These are phyloP conservation scores for Artomyces pyxidatus DNA, from an alignment of 768 basidiomycete species.

Conservation along the genomic window DNA sequence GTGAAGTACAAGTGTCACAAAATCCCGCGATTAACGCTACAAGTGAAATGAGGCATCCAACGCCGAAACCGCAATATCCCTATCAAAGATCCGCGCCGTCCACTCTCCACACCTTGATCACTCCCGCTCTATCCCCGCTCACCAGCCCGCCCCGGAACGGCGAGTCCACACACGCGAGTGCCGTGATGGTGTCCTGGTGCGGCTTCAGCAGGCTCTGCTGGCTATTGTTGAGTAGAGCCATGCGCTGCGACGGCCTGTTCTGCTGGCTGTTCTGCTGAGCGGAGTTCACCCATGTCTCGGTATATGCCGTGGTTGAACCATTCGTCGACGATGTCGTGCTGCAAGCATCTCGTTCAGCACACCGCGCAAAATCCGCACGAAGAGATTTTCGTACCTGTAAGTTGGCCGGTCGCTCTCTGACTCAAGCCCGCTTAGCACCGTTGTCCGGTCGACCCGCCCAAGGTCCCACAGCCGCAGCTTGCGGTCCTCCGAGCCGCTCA, in stretches of 20 bases:
- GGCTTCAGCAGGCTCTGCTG: constrained; percentile 79
- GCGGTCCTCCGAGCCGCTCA: constrained; percentile 88
- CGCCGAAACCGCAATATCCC: too few relatives aligned
- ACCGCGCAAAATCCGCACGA: background rate
- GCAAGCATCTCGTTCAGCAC: background rate
- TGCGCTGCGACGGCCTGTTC: constrained; percentile 66
- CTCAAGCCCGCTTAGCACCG: constrained; percentile 73
- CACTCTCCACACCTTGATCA: constrained; percentile 85
- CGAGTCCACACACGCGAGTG: constrained; percentile 79
- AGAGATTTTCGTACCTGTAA: constrained; percentile 51
- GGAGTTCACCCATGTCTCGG: constrained; percentile 54
- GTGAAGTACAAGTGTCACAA: too few relatives aligned
- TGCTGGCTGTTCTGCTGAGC: constrained; percentile 37
- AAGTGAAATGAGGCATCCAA: too few relatives aligned
- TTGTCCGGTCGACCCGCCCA: constrained; percentile 59
- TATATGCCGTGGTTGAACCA: constrained; percentile 42
- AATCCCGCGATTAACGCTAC: too few relatives aligned
- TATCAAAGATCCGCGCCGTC: constrained; percentile 33
- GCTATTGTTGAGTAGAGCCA: constrained; percentile 69
- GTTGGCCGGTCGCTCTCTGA: constrained; percentile 65
- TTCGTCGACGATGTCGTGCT: constrained; percentile 30
- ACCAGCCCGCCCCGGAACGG: constrained; percentile 90
- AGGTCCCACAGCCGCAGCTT: constrained; percentile 88
- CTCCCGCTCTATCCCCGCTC: constrained; percentile 86
- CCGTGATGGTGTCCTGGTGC: constrained; percentile 88